Conservation (phyloP, 2,329 filamentous ascomycete genomes). For the Sporothrix luriei region DNA sequence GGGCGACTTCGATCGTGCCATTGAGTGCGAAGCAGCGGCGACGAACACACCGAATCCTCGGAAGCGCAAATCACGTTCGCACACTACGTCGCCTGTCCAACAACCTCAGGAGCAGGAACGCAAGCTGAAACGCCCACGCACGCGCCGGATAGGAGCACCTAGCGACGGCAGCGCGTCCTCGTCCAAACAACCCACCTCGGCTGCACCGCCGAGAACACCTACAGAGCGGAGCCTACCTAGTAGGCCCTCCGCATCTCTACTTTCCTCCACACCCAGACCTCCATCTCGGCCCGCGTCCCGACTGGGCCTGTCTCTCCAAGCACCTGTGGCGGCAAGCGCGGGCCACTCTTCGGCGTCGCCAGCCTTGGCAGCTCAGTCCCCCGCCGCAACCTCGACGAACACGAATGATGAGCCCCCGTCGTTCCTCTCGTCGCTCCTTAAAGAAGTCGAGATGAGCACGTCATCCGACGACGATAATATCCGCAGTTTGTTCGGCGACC, state of each 20-base stretch:
- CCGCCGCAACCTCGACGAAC: constrained; percentile 4
- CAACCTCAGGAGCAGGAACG: constrained; percentile 72
- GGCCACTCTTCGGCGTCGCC: constrained; percentile 26
- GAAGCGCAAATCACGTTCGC: constrained; percentile 74
- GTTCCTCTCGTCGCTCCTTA: constrained; percentile 82
- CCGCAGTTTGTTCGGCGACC: constrained; percentile 45
- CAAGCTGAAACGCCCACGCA: constrained; percentile 84
- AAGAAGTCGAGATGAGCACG: constrained; percentile 75
- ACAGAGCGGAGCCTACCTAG: constrained; percentile 8
- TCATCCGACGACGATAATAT: constrained; percentile 60
- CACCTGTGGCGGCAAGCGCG: constrained; percentile 22
- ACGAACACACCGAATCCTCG: constrained; percentile 55
- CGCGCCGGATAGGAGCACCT: constrained; percentile 62
- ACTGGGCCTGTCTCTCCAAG: constrained; percentile 7
- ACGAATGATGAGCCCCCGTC: constrained; percentile 62
- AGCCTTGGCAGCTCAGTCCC: background rate
- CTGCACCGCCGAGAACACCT: constrained; percentile 7
- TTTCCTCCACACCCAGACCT: background rate
- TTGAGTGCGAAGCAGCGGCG: constrained; percentile 61
- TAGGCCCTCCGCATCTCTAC: constrained; percentile 9
- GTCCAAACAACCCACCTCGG: constrained; percentile 34
- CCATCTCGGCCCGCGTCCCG: constrained; percentile 17
- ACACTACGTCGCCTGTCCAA: constrained; percentile 70
- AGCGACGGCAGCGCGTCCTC: constrained; percentile 50
- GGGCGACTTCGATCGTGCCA: constrained; percentile 85